A percentile compares a stretch with the other conserved stretches of the same genome.
Conservation (phyloP, 1,284 basidiomycete species). For the Leccinum pseudoinsigne region DNA sequence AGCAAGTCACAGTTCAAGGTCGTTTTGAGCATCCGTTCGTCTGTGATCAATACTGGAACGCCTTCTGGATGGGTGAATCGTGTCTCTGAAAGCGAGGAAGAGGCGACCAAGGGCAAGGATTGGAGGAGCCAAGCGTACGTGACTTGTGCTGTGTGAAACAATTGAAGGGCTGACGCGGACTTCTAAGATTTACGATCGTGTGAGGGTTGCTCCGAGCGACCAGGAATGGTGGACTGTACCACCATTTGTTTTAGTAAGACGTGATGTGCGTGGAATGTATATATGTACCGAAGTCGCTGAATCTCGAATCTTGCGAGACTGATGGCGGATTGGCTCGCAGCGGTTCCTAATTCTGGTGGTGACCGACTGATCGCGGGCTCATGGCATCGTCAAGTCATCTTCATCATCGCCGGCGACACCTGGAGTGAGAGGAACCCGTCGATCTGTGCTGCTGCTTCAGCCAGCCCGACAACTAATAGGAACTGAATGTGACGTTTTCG, state of each 20-base stretch:
- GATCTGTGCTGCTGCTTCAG: neutral
- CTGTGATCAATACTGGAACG: constrained; percentile 63
- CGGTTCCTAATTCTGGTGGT: too few species aligned
- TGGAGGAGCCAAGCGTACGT: constrained; percentile 71
- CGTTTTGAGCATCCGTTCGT: constrained; percentile 61
- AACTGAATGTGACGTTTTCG: too few species aligned
- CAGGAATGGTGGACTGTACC: neutral
- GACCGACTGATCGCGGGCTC: neutral
- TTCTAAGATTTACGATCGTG: constrained; percentile 18
- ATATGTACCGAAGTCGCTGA: neutral
- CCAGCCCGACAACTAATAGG: too few species aligned
- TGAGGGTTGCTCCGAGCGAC: neutral
- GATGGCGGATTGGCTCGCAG: neutral
- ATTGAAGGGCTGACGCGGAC: constrained; percentile 4
- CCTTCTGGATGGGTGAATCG: constrained; percentile 73
- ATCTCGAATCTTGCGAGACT: neutral
- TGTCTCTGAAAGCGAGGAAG: constrained; percentile 56
- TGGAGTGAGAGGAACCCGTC: too few species aligned
- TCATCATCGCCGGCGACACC: too few species aligned
- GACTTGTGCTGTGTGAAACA: neutral
- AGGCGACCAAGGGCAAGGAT: constrained; percentile 48
- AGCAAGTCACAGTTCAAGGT: constrained; percentile 72
- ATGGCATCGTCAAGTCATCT: too few species aligned
- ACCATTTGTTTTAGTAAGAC: neutral
- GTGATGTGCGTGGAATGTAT: neutral